These are phyloP conservation scores for Pythium dissimile DNA, from an alignment of 352 stramenopile species.

Conservation along the genomic window DNA sequence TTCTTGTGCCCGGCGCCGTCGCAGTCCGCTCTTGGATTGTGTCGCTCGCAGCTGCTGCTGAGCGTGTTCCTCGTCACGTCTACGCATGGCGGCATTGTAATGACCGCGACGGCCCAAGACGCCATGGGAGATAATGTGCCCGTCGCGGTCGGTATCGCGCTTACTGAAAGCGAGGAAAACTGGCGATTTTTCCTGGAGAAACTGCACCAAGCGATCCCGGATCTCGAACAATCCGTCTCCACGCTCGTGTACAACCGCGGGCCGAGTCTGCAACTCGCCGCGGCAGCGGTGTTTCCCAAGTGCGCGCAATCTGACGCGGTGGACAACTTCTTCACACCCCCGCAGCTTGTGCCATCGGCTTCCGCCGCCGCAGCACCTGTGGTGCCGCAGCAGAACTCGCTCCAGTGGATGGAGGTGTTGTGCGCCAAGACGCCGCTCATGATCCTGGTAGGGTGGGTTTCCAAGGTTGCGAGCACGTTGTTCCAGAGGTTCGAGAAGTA, in stretches of 20 bases:
- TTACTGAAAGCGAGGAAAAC: constrained; percentile 47
- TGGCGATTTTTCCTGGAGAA: constrained; percentile 73
- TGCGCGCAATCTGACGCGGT: constrained; percentile 57
- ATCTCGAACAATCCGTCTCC: constrained; percentile 41
- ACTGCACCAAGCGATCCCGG: constrained; percentile 48
- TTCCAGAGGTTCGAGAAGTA: constrained; percentile 77
- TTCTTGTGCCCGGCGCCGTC: constrained; percentile 71
- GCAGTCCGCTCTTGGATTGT: constrained; percentile 48
- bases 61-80: constrained; percentile 73
- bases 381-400: constrained; percentile 8
- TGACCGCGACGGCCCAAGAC: constrained; percentile 68
- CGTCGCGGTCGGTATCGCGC: constrained; percentile 53
- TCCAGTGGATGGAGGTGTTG: constrained; percentile 66
- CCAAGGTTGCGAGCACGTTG: constrained; percentile 67
- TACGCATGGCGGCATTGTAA: constrained; percentile 59
- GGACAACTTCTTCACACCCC: constrained; percentile 43
- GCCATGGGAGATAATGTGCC: constrained; percentile 76
- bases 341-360: constrained; percentile 10
- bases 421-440: constrained; percentile 69
- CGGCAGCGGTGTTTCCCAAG: constrained; percentile 42
- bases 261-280: constrained; percentile 39
- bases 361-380: neutral
- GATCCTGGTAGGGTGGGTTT: constrained; percentile 79
- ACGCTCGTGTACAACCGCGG: constrained; percentile 72
- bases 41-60: constrained; percentile 54